Conservation (phyloP, 306 rosid species). For the Inga leiocalycina region DNA sequence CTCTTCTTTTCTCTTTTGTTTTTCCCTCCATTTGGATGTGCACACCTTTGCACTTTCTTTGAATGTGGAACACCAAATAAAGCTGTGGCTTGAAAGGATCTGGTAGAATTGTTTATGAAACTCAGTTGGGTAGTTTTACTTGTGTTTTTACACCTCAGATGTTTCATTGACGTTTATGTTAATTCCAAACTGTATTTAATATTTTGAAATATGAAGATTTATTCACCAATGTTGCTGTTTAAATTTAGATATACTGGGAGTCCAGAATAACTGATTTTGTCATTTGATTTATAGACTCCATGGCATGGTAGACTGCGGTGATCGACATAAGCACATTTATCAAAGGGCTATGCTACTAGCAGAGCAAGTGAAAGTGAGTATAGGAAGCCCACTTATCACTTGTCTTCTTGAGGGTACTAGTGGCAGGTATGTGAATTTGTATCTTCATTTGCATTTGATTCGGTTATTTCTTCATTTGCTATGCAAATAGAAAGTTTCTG, state of each 20-base stretch:
- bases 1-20: not conserved
- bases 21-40: not conserved
- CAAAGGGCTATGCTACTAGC: slow-evolving; percentile 84
- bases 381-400: slow-evolving; percentile 90
- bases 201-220: not conserved
- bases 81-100: slow-evolving; percentile 15
- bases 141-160: not conserved
- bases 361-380: slow-evolving; percentile 95
- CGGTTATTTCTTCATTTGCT: slow-evolving; percentile 4
- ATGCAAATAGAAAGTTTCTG: slow-evolving; percentile 35
- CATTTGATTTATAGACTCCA: slow-evolving; percentile 59
- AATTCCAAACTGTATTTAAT: not conserved
- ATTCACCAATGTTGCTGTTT: slow-evolving; percentile 1
- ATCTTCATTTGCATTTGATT: slow-evolving; percentile 14
- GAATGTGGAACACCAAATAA: slow-evolving; percentile 19
- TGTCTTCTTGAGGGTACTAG: slow-evolving; percentile 95
- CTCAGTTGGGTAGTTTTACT: slow-evolving; percentile 19
- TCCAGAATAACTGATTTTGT: slow-evolving; percentile 22
- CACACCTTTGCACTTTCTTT: not conserved
- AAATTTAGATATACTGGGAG: slow-evolving; percentile 14
- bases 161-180: not conserved
- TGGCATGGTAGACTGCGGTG: slow-evolving; percentile 94
- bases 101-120: slow-evolving; percentile 14
- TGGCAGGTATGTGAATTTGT: slow-evolving; percentile 69
- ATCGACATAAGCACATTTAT: slow-evolving; percentile 76